These are phyloP conservation scores for Fusarium luffae DNA, from an alignment of 2,329 filamentous ascomycete species.

Conservation along the genomic window DNA sequence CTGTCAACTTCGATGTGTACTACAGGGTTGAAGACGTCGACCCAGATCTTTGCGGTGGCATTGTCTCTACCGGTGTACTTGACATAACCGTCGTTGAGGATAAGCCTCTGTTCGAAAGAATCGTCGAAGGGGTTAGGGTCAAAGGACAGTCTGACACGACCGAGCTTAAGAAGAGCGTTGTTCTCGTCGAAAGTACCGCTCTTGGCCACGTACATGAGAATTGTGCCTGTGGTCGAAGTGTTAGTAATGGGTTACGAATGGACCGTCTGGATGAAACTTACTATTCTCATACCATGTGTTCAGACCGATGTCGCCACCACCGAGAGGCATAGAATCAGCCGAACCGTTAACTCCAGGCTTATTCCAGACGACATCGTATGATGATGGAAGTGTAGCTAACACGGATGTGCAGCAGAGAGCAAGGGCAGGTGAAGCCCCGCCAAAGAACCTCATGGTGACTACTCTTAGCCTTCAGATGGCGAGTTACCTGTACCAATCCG, in stretches of 20 bases:
- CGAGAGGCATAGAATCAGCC: constrained; percentile 15
- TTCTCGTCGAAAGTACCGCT: constrained; percentile 18
- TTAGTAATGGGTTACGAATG: rapidly evolving
- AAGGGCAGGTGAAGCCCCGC: rapidly evolving
- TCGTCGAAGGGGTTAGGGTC: constrained; percentile 1
- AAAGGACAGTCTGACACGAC: constrained; percentile 4
- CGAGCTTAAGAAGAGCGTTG: constrained; percentile 13
- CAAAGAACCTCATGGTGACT: neutral
- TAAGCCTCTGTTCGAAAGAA: neutral
- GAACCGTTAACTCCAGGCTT: constrained; percentile 12
- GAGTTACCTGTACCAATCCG: neutral
- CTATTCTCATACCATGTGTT: constrained; percentile 20
- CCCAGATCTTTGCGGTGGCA: constrained; percentile 5
- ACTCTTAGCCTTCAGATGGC: neutral
- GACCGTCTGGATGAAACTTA: neutral
- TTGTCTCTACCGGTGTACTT: neutral
- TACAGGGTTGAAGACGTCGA: constrained; percentile 5
- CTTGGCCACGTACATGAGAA: constrained; percentile 14
- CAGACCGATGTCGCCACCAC: constrained; percentile 5
- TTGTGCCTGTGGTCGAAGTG: neutral
- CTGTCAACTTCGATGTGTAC: constrained; percentile 10
- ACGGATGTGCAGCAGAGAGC: neutral
- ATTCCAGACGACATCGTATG: constrained; percentile 9
- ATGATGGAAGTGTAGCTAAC: neutral
- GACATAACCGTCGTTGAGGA: neutral